Evolutionary conservation across 2,329 filamentous ascomycete species (phyloP).

Genomic region (Pezicula radicicola): DNA sequence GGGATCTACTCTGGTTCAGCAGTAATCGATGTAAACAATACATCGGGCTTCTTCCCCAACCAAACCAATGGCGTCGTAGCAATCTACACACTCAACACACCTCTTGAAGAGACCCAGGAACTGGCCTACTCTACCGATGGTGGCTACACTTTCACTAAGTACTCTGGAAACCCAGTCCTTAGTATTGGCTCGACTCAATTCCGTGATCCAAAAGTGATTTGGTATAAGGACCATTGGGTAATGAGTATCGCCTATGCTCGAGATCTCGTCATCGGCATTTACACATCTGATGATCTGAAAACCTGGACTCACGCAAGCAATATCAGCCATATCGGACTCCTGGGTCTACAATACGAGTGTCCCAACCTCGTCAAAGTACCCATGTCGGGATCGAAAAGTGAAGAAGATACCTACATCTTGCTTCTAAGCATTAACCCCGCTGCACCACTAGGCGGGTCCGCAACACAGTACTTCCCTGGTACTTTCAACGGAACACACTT

Average conservation of each 20-base stretch:
- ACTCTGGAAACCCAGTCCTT: constrained; percentile 58
- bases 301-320: constrained; percentile 57
- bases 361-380: constrained; percentile 59
- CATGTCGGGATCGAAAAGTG: constrained; percentile 28
- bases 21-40: constrained; percentile 61
- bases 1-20: constrained; percentile 52
- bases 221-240: constrained; percentile 55
- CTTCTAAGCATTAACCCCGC: constrained; percentile 54
- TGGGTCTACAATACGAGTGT: constrained; percentile 44
- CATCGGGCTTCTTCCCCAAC: constrained; percentile 61
- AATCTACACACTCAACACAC: constrained; percentile 44
- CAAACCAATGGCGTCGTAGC: constrained; percentile 62
- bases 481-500: constrained; percentile 65
- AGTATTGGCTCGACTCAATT: constrained; percentile 50
- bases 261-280: constrained; percentile 58
- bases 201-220: constrained; percentile 64
- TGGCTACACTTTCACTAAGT: constrained; percentile 60
- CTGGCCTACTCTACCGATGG: constrained; percentile 61
- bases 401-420: constrained; percentile 38
- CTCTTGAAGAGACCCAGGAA: constrained; percentile 47
- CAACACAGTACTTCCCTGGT: constrained; percentile 54
- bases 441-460: constrained; percentile 52
- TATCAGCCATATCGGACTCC: constrained; percentile 52
- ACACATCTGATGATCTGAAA: constrained; percentile 55
- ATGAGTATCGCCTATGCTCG: constrained; percentile 52